Conservation (phyloP, 371 early-diverging fungal species). For the Rhizopus sp. region DNA sequence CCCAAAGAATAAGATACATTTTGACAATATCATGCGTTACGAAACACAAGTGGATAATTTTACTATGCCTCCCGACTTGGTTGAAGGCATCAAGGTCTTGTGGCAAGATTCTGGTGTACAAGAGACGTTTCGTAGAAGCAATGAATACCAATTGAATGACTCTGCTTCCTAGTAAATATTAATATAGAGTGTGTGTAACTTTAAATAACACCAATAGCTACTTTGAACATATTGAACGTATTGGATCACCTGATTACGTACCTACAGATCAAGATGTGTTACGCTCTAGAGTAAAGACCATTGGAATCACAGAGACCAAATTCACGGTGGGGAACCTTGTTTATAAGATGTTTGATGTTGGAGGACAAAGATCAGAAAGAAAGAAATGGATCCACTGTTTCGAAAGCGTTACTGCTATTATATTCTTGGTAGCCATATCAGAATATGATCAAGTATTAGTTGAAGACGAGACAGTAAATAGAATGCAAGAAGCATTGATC, state of each 20-base stretch:
- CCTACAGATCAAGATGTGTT: slow-evolving; percentile 93
- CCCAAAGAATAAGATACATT: slow-evolving; percentile 63
- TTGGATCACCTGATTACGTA: slow-evolving; percentile 73
- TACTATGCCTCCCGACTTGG: slow-evolving; percentile 73
- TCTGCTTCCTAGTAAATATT: slow-evolving; percentile 84
- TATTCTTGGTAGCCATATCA: slow-evolving; percentile 92
- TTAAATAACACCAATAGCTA: slow-evolving; percentile 52
- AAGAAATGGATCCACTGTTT: slow-evolving; percentile 97
- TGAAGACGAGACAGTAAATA: slow-evolving; percentile 95
- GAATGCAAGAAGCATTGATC: slow-evolving; percentile 95
- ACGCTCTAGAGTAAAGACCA: slow-evolving; percentile 87
- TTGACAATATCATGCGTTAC: slow-evolving; percentile 71
- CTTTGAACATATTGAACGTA: slow-evolving; percentile 92
- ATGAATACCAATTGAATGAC: slow-evolving; percentile 94
- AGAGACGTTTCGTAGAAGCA: slow-evolving; percentile 80
- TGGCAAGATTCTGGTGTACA: slow-evolving; percentile 87
- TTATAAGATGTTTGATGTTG: slow-evolving; percentile 94
- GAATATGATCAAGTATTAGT: slow-evolving; percentile 97
- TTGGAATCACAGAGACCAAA: slow-evolving; percentile 87
- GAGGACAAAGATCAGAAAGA: slow-evolving; percentile 93
- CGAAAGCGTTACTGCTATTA: slow-evolving; percentile 94
- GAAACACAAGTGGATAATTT: slow-evolving; percentile 86
- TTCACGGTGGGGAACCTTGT: slow-evolving; percentile 86
- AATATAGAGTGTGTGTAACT: slow-evolving; percentile 3
- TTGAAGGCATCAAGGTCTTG: slow-evolving; percentile 74